These are phyloP conservation scores for Oleoguttula mirabilis DNA, from an alignment of 495 filamentous ascomycete species.

Conservation along the genomic window DNA sequence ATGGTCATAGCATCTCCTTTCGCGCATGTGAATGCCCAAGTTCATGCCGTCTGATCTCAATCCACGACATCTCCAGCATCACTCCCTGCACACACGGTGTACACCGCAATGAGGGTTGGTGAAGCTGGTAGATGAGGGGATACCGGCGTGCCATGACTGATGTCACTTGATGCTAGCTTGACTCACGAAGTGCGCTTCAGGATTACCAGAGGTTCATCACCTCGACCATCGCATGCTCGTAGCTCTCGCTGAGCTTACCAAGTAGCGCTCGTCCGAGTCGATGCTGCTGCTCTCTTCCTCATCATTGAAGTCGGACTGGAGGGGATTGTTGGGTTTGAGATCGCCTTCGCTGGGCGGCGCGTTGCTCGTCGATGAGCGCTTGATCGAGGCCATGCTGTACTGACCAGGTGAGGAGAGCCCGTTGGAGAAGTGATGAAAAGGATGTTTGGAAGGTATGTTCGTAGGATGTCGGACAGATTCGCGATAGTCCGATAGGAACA, in stretches of 20 bases:
- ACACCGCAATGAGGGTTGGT: slow-evolving; percentile 6
- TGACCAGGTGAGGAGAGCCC: too few species aligned
- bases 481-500: too few species aligned
- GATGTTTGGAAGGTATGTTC: too few species aligned
- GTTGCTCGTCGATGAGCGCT: too few species aligned
- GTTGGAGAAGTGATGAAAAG: too few species aligned
- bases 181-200: slow-evolving; percentile 18
- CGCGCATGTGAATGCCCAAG: slow-evolving; percentile 28
- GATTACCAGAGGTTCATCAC: slow-evolving; percentile 6
- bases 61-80: slow-evolving; percentile 12
- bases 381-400: too few species aligned
- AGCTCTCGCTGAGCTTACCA: slow-evolving; percentile 20
- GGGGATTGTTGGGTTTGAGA: slow-evolving; percentile 21
- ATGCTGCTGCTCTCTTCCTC: slow-evolving; percentile 16
- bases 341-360: slow-evolving; percentile 3
- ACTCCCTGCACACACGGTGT: slow-evolving; percentile 10
- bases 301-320: slow-evolving; percentile 24
- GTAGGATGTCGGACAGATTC: too few species aligned
- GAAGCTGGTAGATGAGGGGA: slow-evolving; percentile 12
- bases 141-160: slow-evolving; percentile 27
- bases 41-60: slow-evolving; percentile 29
- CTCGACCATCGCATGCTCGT: slow-evolving; percentile 1
- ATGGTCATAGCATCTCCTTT: slow-evolving; percentile 27
- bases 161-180: slow-evolving; percentile 9
- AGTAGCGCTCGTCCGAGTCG: slow-evolving; percentile 23